These are phyloP conservation scores for Picochlorum sp. DNA, from an alignment of 139 green algal genomes.

Conservation along the genomic window DNA sequence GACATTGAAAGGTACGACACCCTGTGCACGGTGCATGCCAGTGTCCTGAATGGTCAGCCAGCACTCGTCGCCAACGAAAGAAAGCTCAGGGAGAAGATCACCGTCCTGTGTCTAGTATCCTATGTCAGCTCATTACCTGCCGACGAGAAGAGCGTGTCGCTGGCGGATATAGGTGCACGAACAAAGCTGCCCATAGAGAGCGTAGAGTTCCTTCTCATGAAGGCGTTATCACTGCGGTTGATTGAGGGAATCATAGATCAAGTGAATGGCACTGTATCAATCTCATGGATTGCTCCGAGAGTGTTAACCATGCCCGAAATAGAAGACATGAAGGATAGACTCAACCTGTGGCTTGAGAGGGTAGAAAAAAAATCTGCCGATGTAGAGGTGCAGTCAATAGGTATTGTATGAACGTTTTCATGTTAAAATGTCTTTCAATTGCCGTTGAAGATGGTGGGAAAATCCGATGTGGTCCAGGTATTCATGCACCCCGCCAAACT, in stretches of 20 bases:
- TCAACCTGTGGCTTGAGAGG: constrained; percentile 82
- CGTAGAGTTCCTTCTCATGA: constrained; percentile 98
- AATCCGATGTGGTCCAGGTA: constrained; percentile 30
- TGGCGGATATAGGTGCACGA: constrained; percentile 52
- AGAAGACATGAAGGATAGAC: constrained; percentile 44
- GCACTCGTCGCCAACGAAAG: constrained; percentile 84
- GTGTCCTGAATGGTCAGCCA: constrained; percentile 81
- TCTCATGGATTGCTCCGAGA: constrained; percentile 88
- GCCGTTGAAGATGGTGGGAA: constrained; percentile 5
- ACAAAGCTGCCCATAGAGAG: constrained; percentile 88
- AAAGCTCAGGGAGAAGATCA: constrained; percentile 91
- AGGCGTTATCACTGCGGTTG: constrained; percentile 78
- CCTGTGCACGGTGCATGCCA: constrained; percentile 70
- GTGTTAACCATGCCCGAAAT: constrained; percentile 68
- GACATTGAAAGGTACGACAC: constrained; percentile 86
- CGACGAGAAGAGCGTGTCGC: constrained; percentile 65
- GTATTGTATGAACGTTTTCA: constrained; percentile 23
- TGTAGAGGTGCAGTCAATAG: constrained; percentile 61
- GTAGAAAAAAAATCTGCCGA: constrained; percentile 43
- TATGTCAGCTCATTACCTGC: constrained; percentile 67
- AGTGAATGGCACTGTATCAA: constrained; percentile 58
- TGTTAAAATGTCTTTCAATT: constrained; percentile 2
- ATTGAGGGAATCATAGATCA: constrained; percentile 89
- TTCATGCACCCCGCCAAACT: constrained; percentile 20
- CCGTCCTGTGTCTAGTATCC: constrained; percentile 65